Evolutionary conservation across 78 protist genomes (phyloP), one percentile per base, ranked within the genome.

Genomic region (Speleostelium caveatum): DNA sequence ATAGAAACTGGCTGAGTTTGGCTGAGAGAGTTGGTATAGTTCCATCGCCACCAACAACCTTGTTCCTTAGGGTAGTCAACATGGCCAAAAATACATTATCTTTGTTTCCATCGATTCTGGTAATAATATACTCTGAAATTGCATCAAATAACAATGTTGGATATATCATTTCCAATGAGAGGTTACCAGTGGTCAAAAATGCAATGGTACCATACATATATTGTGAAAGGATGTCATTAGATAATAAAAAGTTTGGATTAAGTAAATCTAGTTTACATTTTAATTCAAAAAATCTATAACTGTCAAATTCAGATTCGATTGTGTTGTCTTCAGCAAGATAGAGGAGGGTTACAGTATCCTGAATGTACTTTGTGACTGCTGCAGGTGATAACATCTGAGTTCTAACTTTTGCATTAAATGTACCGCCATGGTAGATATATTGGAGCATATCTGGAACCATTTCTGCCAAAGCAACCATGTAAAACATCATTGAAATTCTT

Each of bases 191-290:
- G n/a, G n/a, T n/a, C n/a, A n/a, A n/a, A 28, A 62, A 62, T 62
- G 68, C 53, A 45, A 45, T 45, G 53, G 10, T 45, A 45, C 53
- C 6, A 45, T 6, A 6, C 53, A 6, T 14, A 45, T 45, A 45
- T 10, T 45, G 53, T 14, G 53, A 53, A 68, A 42, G 53, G 2
- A 68, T 1, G 42, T 68, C 75, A 42, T 36, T 36, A 1, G 51
- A 32, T 5, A 65, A 19, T 2, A 4, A 2, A 36, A 35, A 10
- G 19, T 30, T 65, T 17, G 72, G 72, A 32, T 65, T 28, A 5
- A 65, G 22, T 1, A 65, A 22, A 65, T 65, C 72, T n/a, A 65
- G 72, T 65, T 65, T 65, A 38, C 53, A 36, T 36, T 65, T 65
- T 19, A 65, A 36, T 33, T 65, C 72, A 8, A 2, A 10, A 22